These are phyloP conservation scores for Setomelanomma holmii DNA, from an alignment of 2,329 filamentous ascomycete species.

Conservation along the genomic window DNA sequence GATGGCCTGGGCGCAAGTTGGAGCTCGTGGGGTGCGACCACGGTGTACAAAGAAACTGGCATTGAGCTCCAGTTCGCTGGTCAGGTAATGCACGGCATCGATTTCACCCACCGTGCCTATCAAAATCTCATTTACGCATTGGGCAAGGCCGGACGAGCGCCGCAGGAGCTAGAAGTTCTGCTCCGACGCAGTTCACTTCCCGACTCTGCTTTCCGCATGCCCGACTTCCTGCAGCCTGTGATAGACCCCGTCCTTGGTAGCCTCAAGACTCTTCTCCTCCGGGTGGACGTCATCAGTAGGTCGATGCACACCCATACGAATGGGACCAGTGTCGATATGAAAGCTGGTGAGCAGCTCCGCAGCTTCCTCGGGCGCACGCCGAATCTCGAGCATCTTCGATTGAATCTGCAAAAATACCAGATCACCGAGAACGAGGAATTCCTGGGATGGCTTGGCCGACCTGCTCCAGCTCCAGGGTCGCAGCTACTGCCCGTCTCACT, in stretches of 20 bases:
- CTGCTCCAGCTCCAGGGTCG: background rate
- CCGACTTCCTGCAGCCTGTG: slow-evolving; percentile 46
- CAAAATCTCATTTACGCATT: slow-evolving; percentile 28
- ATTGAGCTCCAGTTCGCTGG: slow-evolving; percentile 20
- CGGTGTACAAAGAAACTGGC: slow-evolving; percentile 48
- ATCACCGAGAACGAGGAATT: slow-evolving; percentile 36
- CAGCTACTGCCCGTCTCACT: slow-evolving; percentile 19
- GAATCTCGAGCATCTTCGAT: slow-evolving; percentile 60
- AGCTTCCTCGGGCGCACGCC: slow-evolving; percentile 51
- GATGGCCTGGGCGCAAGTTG: slow-evolving; percentile 57
- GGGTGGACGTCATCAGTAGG: slow-evolving; percentile 22
- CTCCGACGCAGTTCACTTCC: slow-evolving; percentile 48
- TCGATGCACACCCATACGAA: slow-evolving; percentile 20
- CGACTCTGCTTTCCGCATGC: slow-evolving; percentile 56
- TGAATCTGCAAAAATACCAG: slow-evolving; percentile 55
- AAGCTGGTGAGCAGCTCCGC: slow-evolving; percentile 26
- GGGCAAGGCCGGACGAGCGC: slow-evolving; percentile 41
- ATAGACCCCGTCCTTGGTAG: slow-evolving; percentile 53
- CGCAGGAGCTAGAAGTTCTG: slow-evolving; percentile 59
- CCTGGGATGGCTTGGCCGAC: slow-evolving; percentile 47
- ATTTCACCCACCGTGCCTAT: slow-evolving; percentile 16
- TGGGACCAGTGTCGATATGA: slow-evolving; percentile 6
- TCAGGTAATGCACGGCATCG: no score
- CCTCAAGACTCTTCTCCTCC: slow-evolving; percentile 58
- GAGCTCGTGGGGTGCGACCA: slow-evolving; percentile 63